Base-by-base conservation (phyloP, 2,329 filamentous ascomycete species). In the Colletotrichum higginsianum region DNA sequence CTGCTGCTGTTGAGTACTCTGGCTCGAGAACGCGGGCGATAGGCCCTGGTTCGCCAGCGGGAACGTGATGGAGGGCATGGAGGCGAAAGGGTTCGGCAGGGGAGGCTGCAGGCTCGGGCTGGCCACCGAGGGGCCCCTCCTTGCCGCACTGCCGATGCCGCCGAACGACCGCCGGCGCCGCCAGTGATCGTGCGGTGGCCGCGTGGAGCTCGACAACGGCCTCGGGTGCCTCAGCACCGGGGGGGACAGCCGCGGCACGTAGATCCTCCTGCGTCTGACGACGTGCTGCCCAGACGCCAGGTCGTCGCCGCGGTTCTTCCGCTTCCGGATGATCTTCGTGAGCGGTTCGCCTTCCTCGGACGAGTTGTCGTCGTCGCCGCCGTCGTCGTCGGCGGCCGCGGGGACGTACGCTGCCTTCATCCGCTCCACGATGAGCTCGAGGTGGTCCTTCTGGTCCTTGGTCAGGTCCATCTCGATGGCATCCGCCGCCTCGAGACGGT, bases 321-420 rank as follows among this genome's bases (percentile, higher is more conserved):
- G 40, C 46, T 62, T 52, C 21, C 18, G 40, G 15, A 62, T 62
- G 21, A 62, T 62, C 15, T 49, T 11, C 6, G 60, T 13, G 11
- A 62, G 60, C 13, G 46, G 46, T 4, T 52, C 60, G 4, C n/a
- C 12, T 4, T 26, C 12, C 13, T 12, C 46, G 5, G 50, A 46
- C 3, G 18, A 38, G 26, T 62, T n/a, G 0, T 52, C 46, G 11
- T 52, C 60, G 30, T 55, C 26, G 35, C 2, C 35, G 35, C 2
- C 35, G 9, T 35, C 35, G 35, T 38, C 2, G 9, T 11, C 35
- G 15, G 7, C 21, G 3, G 21, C 21, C 4, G 38, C 18, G 11
- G n/a, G 12, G 13, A 8, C 15, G 4, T 13, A 15, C 11, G 15
- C 21, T 6, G 46, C 44, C 12, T 62, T 50, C n/a, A 62, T 26